Conservation (phyloP, 2,329 filamentous ascomycete species). For the Paecilomyces sp. region DNA sequence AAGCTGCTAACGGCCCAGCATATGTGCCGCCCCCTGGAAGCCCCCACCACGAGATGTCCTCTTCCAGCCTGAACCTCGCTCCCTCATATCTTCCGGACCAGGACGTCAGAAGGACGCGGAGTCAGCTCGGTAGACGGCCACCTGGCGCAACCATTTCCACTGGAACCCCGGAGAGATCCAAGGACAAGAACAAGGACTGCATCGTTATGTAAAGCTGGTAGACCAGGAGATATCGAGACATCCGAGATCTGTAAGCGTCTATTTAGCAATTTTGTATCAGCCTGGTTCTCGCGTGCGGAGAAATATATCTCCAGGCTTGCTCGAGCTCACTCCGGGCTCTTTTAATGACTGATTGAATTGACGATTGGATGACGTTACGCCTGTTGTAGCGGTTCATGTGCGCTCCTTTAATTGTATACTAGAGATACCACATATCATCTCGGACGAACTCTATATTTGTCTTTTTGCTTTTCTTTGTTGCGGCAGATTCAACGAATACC, state of each 20-base stretch:
- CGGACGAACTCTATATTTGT: background rate
- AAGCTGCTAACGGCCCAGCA: constrained; percentile 50
- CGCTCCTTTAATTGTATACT: background rate
- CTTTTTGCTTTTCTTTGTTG: background rate
- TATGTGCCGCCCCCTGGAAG: constrained; percentile 46
- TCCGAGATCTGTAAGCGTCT: background rate
- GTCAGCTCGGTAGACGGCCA: constrained; percentile 10
- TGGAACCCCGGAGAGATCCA: constrained; percentile 11
- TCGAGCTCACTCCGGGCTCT: background rate
- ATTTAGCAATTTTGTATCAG: background rate
- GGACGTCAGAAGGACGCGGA: constrained; percentile 7
- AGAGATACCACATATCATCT: background rate
- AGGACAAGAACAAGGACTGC: constrained; percentile 35
- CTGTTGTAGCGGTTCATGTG: background rate
- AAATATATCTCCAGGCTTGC: background rate
- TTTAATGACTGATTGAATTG: background rate
- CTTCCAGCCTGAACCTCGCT: constrained; percentile 7
- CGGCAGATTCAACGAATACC: background rate
- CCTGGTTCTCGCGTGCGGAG: background rate
- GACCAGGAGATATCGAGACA: background rate
- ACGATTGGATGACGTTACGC: background rate
- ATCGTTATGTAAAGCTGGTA: constrained; percentile 32
- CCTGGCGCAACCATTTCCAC: constrained; percentile 7
- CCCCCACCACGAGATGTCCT: constrained; percentile 20
- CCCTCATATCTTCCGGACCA: constrained; percentile 1